Base-by-base conservation (phyloP, 768 basidiomycete genomes). In the Chalciporus piperatus region DNA sequence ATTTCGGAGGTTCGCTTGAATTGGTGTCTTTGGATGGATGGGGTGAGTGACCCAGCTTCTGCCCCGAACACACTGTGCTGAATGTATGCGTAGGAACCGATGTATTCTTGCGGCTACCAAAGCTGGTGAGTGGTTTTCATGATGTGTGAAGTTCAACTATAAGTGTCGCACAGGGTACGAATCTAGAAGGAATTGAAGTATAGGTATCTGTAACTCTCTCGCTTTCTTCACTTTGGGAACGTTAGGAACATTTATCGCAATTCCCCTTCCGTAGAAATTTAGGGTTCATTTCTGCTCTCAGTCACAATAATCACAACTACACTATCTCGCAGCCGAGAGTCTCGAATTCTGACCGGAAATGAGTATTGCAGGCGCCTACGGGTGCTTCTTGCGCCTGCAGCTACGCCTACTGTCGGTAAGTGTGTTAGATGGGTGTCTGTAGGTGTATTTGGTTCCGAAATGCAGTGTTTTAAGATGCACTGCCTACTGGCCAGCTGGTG, bases 1-100 rank as follows among this genome's bases (percentile, higher is more conserved):
- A 92, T 68, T 91, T 92, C 59, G 89, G 90, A 19, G 91, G 91
- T 7, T 85, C 84, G 3, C 66, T 93, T 39, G 85, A 90, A 51
- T 69, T 92, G 16, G 82, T 92, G 8, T 86, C 88, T 9, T 61
- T 92, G 64, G 87, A 93, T 60, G 89, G 89, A 51, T 91, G 87
- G 83, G 90, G 91, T 89, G 65, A 58, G 83, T 70, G 11, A 6
- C 20, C 27, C 48, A 22, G 16, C 19, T 14, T 16, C n/a, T 46
- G 32, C 22, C 35, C 8, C 25, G 13, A 13, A 9, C 27, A 30
- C 49, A 23, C 20, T 20, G 23, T 27, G 7, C 6, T 57, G 47
- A 60, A 30, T 45, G 48, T 33, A 47, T 57, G 17, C 10, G 12
- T 52, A 90, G 89, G 90, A 38, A 91, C 89, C 1, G 91, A 93